phyloP scores from a whole-genome alignment of 2,329 filamentous ascomycete genomes.

The Colletotrichum scovillei region DNA sequence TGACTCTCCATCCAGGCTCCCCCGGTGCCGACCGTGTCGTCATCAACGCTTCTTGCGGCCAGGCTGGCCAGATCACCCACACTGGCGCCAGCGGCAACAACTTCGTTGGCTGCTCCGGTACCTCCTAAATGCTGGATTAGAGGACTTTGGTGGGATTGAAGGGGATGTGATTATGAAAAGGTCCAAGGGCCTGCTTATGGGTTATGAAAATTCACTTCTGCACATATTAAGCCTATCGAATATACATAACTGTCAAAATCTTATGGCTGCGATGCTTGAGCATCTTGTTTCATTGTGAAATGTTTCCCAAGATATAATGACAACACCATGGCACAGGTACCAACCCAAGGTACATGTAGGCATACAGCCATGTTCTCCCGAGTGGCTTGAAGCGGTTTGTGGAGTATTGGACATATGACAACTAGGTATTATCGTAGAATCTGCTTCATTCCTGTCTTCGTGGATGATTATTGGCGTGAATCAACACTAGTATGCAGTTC shows the following conservation, averaged over 20 bases:
- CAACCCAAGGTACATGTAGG: no score
- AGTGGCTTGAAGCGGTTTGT: no score
- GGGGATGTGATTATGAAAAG: not conserved
- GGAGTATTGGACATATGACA: no score
- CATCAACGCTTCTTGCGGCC: conserved; percentile 67
- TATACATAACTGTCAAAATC: not conserved
- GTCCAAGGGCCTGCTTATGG: not conserved
- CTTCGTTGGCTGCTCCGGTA: conserved; percentile 64
- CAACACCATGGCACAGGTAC: not conserved
- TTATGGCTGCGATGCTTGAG: not conserved
- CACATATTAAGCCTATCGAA: not conserved
- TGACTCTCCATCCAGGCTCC: conserved; percentile 54
- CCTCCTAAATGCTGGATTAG: not conserved
- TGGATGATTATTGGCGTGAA: no score
- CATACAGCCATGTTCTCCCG: not conserved
- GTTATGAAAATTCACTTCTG: not conserved
- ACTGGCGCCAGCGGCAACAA: conserved; percentile 76
- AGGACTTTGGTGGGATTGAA: not conserved
- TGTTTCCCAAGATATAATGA: not conserved
- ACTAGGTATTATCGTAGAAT: no score
- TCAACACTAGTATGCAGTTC: no score
- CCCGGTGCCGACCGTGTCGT: conserved; percentile 76
- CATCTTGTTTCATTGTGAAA: not conserved
- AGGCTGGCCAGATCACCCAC: conserved; percentile 76
- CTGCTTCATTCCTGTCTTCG: no score